Percentiles rank a stretch among this genome's conserved stretches.
Evolutionary conservation across 108 stramenopile genomes (phyloP).

Genomic region (Halocafeteria seosinensis): DNA sequence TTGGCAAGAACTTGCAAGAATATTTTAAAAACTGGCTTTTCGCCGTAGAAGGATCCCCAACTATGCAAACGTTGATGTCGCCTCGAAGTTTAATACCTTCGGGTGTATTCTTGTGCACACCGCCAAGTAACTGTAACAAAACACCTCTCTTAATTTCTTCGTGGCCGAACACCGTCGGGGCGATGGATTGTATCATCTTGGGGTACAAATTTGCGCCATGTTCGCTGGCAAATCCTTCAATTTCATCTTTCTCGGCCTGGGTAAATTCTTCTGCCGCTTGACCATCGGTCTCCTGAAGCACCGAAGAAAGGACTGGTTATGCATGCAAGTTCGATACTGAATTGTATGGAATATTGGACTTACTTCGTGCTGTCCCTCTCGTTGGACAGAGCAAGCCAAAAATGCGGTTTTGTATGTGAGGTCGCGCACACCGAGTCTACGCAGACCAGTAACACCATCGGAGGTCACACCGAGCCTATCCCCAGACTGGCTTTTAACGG

Average conservation of each 20-base stretch:
- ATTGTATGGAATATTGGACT: too few relatives aligned
- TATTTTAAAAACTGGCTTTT: constrained; percentile 94
- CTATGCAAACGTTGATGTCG: constrained; percentile 91
- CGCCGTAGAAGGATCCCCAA: constrained; percentile 95
- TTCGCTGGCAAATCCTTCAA: constrained; percentile 9
- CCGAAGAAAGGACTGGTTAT: neutral
- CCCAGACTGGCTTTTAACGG: constrained; percentile 9
- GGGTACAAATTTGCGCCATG: constrained; percentile 13
- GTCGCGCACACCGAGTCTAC: constrained; percentile 73
- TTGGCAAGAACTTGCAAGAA: constrained; percentile 72
- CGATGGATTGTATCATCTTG: constrained; percentile 50
- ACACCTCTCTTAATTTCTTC: constrained; percentile 85
- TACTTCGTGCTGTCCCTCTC: neutral
- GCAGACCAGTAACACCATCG: constrained; percentile 68
- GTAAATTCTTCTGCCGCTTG: constrained; percentile 4
- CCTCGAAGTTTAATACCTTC: constrained; percentile 92
- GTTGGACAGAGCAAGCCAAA: constrained; percentile 60
- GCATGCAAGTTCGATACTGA: too few relatives aligned
- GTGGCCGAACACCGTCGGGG: constrained; percentile 85
- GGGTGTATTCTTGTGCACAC: constrained; percentile 80
- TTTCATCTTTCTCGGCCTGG: constrained; percentile 29
- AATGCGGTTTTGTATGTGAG: constrained; percentile 85
- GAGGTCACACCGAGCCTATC: constrained; percentile 11
- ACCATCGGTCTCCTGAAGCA: constrained; percentile 10
- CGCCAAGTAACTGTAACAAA: constrained; percentile 76